Evolutionary conservation across 768 basidiomycete species (phyloP).

Genomic region (Lentinula raphanica): DNA sequence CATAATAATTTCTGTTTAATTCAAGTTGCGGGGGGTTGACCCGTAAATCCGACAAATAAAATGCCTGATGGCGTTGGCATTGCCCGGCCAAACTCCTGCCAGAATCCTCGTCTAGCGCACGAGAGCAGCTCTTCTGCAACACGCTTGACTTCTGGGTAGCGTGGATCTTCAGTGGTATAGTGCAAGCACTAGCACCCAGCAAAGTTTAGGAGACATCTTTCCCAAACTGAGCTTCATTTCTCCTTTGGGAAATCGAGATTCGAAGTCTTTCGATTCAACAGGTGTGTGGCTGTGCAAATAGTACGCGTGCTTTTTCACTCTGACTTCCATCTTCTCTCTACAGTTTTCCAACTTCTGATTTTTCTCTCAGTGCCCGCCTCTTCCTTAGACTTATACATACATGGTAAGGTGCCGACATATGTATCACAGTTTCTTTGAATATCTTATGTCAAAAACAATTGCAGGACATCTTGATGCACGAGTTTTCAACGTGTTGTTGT

Average conservation of each 20-base stretch:
- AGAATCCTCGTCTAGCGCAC: no score
- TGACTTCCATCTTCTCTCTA: not conserved
- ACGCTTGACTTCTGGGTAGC: not conserved
- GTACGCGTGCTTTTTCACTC: no score
- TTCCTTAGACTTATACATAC: not conserved
- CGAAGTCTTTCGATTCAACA: not conserved
- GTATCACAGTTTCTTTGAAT: not conserved
- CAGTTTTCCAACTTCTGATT: not conserved
- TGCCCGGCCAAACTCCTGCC: no score
- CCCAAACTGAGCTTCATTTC: not conserved
- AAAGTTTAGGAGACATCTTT: not conserved
- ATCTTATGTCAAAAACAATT: constrained; percentile 2
- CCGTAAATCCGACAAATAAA: no score
- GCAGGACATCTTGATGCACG: not conserved
- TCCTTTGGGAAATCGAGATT: not conserved
- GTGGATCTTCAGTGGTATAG: not conserved
- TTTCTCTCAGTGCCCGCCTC: not conserved
- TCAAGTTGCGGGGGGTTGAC: no score
- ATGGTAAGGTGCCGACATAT: not conserved
- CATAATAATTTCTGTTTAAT: no score
- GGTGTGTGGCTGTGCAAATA: not conserved
- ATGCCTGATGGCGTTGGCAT: no score
- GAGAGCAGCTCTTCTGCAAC: not conserved
- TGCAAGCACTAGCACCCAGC: not conserved
- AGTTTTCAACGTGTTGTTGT: constrained; percentile 6